Conservation (phyloP, 257 asterid genomes). For the Solanum lycopersicoides region DNA sequence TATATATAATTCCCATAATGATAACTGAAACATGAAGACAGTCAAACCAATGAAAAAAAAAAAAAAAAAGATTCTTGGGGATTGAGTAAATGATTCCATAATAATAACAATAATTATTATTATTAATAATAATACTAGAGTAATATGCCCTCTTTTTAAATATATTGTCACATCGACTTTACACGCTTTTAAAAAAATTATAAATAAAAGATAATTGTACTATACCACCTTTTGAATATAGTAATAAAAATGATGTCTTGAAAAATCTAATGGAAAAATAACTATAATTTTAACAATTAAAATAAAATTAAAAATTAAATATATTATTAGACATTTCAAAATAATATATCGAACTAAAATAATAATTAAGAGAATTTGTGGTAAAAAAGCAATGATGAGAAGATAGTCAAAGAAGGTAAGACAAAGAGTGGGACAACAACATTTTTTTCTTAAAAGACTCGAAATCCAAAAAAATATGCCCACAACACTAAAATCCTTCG, state of each 20-base stretch:
- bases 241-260: fast-evolving
- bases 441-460: background rate
- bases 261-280: too few species aligned
- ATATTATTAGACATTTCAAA: too few species aligned
- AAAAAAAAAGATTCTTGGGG: background rate
- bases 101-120: background rate
- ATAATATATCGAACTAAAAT: too few species aligned
- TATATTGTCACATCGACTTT: too few species aligned
- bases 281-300: too few species aligned
- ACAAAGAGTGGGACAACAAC: background rate
- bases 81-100: background rate
- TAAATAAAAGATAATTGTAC: too few species aligned
- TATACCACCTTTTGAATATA: too few species aligned
- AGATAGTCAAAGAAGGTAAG: background rate
- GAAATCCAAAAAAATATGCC: background rate
- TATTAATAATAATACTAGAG: background rate
- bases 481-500: background rate
- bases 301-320: too few species aligned
- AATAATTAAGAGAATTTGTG: background rate
- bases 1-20: background rate
- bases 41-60: background rate
- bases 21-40: background rate
- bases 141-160: too few species aligned
- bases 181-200: fast-evolving
- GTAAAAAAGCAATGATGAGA: background rate